These are phyloP conservation scores for Kuraishia capsulata DNA, from an alignment of 805 yeast genomes.

Conservation along the genomic window DNA sequence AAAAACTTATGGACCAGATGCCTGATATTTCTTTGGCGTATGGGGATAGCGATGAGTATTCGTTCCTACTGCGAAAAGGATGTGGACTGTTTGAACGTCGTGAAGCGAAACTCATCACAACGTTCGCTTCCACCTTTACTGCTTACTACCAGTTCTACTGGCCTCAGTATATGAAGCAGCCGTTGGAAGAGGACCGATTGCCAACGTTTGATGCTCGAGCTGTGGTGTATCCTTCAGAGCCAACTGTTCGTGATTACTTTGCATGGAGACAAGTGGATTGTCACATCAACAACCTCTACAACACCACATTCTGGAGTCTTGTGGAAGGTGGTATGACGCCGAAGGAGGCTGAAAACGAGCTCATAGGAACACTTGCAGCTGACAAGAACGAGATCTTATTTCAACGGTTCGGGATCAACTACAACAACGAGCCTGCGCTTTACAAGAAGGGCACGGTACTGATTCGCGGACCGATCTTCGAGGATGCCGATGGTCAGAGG, in stretches of 20 bases:
- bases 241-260: conserved; percentile 67
- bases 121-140: conserved; percentile 76
- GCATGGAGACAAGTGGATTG: conserved; percentile 96
- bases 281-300: conserved; percentile 90
- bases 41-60: conserved; percentile 94
- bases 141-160: conserved; percentile 67
- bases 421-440: conserved; percentile 84
- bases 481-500: conserved; percentile 4
- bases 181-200: conserved; percentile 40
- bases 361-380: conserved; percentile 69
- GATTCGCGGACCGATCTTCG: conserved; percentile 34
- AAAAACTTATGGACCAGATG: conserved; percentile 48
- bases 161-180: conserved; percentile 43
- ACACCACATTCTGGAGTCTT: conserved; percentile 86
- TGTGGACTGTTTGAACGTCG: conserved; percentile 77
- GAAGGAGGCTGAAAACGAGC: conserved; percentile 68
- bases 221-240: conserved; percentile 65
- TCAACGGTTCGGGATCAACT: conserved; percentile 70
- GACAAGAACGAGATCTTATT: conserved; percentile 89
- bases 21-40: conserved; percentile 75
- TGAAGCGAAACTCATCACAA: conserved; percentile 69
- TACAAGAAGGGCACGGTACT: conserved; percentile 75
- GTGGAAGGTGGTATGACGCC: conserved; percentile 68
- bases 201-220: conserved; percentile 93
- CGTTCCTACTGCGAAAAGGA: conserved; percentile 59